Conservation (phyloP, 2,329 filamentous ascomycete genomes). For the Alternaria ethzedia region DNA sequence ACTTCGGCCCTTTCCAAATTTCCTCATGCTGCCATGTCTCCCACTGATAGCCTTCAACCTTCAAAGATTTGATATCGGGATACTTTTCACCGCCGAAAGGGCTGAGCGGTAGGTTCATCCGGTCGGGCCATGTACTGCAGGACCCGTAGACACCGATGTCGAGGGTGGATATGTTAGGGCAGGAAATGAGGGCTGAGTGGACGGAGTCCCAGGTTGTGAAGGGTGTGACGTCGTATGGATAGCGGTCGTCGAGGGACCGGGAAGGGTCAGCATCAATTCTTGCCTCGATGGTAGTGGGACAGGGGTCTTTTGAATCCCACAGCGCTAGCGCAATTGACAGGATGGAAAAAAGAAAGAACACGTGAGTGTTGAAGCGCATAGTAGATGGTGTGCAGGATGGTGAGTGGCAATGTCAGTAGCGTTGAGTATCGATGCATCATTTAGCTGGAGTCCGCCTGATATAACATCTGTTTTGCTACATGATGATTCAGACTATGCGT, state of each 20-base stretch:
- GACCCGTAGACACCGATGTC: conserved; percentile 13
- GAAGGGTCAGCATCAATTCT: neutral
- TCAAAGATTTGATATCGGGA: conserved; percentile 10
- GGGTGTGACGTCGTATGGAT: neutral
- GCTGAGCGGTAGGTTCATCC: conserved; percentile 17
- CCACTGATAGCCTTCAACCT: conserved; percentile 17
- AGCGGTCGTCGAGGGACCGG: neutral
- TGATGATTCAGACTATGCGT: neutral
- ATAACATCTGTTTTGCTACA: neutral
- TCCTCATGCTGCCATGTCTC: neutral
- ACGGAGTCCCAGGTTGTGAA: conserved; percentile 8
- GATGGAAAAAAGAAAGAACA: neutral
- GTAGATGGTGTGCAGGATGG: neutral
- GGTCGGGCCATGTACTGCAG: conserved; percentile 7
- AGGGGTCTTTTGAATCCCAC: conserved; percentile 7
- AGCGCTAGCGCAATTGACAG: neutral
- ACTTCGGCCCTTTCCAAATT: neutral
- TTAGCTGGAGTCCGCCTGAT: neutral
- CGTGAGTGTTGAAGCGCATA: neutral
- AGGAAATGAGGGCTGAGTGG: conserved; percentile 11
- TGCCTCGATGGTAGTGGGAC: conserved; percentile 5
- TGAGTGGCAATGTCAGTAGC: neutral
- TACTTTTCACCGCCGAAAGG: conserved; percentile 14
- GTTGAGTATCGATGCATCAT: neutral
- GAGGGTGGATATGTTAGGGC: conserved; percentile 19